Conservation (phyloP, 805 yeast species). For the Limtongia smithiae region DNA sequence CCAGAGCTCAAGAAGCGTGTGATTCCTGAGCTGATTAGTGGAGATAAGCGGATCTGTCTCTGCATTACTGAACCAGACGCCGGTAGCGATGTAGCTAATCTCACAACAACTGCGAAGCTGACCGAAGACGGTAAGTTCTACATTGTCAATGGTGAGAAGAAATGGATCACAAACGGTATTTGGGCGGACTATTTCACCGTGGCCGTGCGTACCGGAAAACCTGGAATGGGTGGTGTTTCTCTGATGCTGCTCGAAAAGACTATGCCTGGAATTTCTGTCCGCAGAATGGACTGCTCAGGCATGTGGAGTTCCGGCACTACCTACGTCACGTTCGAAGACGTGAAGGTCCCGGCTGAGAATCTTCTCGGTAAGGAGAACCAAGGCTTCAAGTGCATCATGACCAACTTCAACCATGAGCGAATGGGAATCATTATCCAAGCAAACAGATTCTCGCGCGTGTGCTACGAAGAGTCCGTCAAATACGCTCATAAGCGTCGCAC, state of each 20-base stretch:
- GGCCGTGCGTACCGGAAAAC: constrained; percentile 45
- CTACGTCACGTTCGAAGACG: constrained; percentile 43
- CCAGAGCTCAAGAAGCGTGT: constrained; percentile 38
- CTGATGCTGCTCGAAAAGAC: constrained; percentile 40
- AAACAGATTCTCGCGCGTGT: constrained; percentile 39
- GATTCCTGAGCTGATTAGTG: constrained; percentile 39
- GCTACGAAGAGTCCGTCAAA: constrained; percentile 40
- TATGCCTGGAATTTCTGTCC: constrained; percentile 38
- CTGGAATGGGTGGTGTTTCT: constrained; percentile 42
- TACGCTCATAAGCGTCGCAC: constrained; percentile 44
- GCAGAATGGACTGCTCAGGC: constrained; percentile 43
- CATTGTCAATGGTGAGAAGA: constrained; percentile 43
- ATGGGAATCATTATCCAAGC: constrained; percentile 43
- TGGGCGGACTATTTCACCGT: constrained; percentile 45
- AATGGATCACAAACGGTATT: constrained; percentile 47
- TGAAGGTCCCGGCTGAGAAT: constrained; percentile 43
- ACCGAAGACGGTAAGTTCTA: constrained; percentile 42
- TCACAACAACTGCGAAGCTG: constrained; percentile 40
- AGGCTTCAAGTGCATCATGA: constrained; percentile 44
- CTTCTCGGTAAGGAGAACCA: constrained; percentile 41
- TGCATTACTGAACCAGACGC: constrained; percentile 47
- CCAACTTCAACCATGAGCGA: constrained; percentile 46
- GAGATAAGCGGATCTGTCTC: constrained; percentile 41
- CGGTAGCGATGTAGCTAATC: constrained; percentile 44
- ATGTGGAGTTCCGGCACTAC: constrained; percentile 44